Evolutionary conservation across 257 asterid genomes (phyloP), one percentile per base, ranked within the genome.

Genomic region (Henckelia pumila): DNA sequence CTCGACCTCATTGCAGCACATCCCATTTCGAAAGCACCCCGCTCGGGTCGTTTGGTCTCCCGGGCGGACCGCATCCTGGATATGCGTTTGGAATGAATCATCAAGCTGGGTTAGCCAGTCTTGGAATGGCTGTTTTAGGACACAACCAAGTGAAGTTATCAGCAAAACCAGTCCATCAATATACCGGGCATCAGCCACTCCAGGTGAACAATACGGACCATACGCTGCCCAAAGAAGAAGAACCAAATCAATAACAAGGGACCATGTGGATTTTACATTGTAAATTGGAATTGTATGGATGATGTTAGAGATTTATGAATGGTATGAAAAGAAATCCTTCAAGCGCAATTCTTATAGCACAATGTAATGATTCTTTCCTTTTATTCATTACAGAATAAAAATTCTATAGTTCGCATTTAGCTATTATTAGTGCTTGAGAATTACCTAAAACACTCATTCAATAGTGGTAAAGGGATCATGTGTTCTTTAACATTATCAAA

Each of bases 21-120:
- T 69, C 80, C 24, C 82, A 77, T 73, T 79, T 67, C 7, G 89
- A 79, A 47, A 77, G 86, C 71, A 83, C 85, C 56, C 63, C 84
- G 4, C 24, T 76, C 8, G 73, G 81, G 37, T 70, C 86, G 7
- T 85, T 68, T 22, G 77, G 82, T 28, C 50, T 72, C 61, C 74
- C 77, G 6, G 76, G 80, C 29, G 61, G 84, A 76, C 79, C 83
- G 1, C 96, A 81, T 56, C 64, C 84, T 10, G 87, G 81, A 24
- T 85, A 75, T 64, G 84, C 86, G 71, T 83, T 75, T 58, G 91
- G 86, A 55, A 75, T 83, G 75, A 83, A 72, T 67, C 92, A 81
- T 61, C 80, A 44, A 44, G 52, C 68, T 37, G 79, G 80, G 9
- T 68, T 83, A 9, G 71, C 76, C 61, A 70, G 59, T 67, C 59